Evolutionary conservation across 305 asterid genomes (phyloP).

Genomic region (Euphrasia arctica): DNA sequence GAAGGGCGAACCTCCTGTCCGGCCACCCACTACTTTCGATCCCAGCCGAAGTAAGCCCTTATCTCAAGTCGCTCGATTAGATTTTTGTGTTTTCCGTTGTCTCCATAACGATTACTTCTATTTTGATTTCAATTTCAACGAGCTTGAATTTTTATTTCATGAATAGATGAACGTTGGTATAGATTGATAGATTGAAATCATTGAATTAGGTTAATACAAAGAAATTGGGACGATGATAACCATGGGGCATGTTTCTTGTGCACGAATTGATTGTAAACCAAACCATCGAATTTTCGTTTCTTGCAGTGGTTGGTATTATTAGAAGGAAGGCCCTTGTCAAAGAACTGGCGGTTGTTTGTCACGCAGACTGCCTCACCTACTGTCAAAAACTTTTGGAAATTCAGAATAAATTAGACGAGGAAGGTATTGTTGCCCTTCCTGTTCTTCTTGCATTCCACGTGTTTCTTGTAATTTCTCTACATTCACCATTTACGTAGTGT

Average conservation of each 20-base stretch:
- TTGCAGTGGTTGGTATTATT: constrained; percentile 81
- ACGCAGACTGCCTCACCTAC: constrained; percentile 85
- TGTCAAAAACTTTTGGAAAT: constrained; percentile 93
- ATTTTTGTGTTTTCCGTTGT: not conserved
- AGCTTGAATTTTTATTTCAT: too few relatives aligned
- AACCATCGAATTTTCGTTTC: not conserved
- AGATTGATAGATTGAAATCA: too few relatives aligned
- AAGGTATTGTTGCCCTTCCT: constrained; percentile 28
- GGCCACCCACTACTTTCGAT: constrained; percentile 50
- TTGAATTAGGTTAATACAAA: too few relatives aligned
- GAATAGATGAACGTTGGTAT: too few relatives aligned
- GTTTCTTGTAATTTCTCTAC: not conserved
- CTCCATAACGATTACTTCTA: not conserved
- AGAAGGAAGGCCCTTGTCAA: constrained; percentile 84
- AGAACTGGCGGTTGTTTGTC: constrained; percentile 82
- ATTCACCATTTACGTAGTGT: not conserved
- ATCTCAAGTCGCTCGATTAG: not conserved
- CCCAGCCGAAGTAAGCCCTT: constrained; percentile 59
- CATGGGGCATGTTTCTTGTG: not conserved
- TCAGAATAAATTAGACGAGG: constrained; percentile 77
- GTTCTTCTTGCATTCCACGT: not conserved
- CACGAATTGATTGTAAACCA: not conserved
- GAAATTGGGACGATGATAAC: too few relatives aligned
- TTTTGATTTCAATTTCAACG: too few relatives aligned
- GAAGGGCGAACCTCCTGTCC: constrained; percentile 29